Percentiles rank a stretch among this genome's conserved stretches.
These are phyloP conservation scores for Apiospora malaysiana DNA, from an alignment of 2,329 filamentous ascomycete genomes.

Conservation along the genomic window DNA sequence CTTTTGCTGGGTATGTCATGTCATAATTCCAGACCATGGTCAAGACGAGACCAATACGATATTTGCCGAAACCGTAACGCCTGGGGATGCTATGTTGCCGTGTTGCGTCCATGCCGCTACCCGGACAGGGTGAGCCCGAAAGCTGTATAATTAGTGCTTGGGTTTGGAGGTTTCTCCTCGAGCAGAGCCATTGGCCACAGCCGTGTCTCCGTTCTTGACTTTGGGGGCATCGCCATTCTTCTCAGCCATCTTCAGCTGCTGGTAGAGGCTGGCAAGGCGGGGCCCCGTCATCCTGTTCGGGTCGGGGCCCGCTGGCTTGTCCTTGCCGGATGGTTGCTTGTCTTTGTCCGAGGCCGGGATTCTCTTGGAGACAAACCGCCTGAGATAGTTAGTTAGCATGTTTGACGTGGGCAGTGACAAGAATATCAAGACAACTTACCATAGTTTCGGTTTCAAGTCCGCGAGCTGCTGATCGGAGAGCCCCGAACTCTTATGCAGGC, in stretches of 20 bases:
- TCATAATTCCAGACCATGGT: slow-evolving; percentile 34
- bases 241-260: slow-evolving; percentile 37
- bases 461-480: slow-evolving; percentile 37
- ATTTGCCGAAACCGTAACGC: slow-evolving; percentile 34
- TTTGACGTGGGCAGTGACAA: slow-evolving; percentile 10
- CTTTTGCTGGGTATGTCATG: slow-evolving; percentile 42
- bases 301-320: slow-evolving; percentile 29
- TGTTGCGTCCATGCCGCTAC: background rate
- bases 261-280: slow-evolving; percentile 39
- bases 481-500: slow-evolving; percentile 39
- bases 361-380: slow-evolving; percentile 43
- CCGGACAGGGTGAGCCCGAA: background rate
- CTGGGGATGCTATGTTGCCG: slow-evolving; percentile 38
- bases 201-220: slow-evolving; percentile 32
- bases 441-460: slow-evolving; percentile 43
- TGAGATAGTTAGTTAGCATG: slow-evolving; percentile 32
- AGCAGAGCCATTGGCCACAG: slow-evolving; percentile 35
- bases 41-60: slow-evolving; percentile 36
- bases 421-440: slow-evolving; percentile 32
- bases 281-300: slow-evolving; percentile 40
- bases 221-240: slow-evolving; percentile 35
- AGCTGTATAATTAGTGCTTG: slow-evolving; percentile 26
- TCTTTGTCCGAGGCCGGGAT: slow-evolving; percentile 40
- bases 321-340: slow-evolving; percentile 30
- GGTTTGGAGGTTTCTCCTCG: slow-evolving; percentile 35